Conservation (phyloP, 768 basidiomycete genomes). For the Naganishia onofrii region DNA sequence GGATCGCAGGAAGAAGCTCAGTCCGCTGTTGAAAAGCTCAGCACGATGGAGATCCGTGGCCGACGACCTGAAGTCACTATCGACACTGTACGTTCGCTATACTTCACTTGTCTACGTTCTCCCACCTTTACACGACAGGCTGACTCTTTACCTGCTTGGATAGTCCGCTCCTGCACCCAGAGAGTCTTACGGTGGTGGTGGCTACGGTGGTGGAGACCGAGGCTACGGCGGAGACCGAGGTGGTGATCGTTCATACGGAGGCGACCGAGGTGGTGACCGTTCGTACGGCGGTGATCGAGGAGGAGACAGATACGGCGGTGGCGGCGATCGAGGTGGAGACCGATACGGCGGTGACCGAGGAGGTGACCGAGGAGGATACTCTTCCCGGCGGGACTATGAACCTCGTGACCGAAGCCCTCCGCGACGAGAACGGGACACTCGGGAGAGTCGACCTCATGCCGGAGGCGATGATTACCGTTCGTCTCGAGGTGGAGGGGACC, state of each 20-base stretch:
- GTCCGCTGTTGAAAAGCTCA: conserved; percentile 81
- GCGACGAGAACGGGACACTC: conserved; percentile 26
- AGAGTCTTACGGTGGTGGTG: conserved; percentile 23
- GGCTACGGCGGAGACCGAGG: conserved; percentile 31
- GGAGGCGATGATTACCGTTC: conserved; percentile 13
- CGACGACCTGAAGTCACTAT: conserved; percentile 65
- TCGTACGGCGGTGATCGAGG: conserved; percentile 23
- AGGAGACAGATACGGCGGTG: conserved; percentile 35
- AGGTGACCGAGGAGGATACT: conserved; percentile 32
- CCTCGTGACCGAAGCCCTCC: conserved; percentile 34
- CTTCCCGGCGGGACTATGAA: conserved; percentile 34
- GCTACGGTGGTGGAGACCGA: too few relatives aligned
- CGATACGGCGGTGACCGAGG: conserved; percentile 33
- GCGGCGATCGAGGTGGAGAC: conserved; percentile 35
- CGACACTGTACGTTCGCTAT: conserved; percentile 38
- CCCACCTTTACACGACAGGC: too few relatives aligned
- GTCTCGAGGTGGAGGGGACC: conserved; percentile 3
- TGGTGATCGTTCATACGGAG: conserved; percentile 28
- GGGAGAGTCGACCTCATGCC: neutral
- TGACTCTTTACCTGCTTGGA: conserved; percentile 28
- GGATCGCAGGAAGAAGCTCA: conserved; percentile 84
- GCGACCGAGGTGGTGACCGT: conserved; percentile 34
- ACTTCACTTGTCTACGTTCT: too few relatives aligned
- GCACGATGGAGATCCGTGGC: conserved; percentile 83
- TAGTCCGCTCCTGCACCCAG: too few relatives aligned